Evolutionary conservation across 257 asterid species (phyloP).

Genomic region (Nicotiana tomentosiformis): DNA sequence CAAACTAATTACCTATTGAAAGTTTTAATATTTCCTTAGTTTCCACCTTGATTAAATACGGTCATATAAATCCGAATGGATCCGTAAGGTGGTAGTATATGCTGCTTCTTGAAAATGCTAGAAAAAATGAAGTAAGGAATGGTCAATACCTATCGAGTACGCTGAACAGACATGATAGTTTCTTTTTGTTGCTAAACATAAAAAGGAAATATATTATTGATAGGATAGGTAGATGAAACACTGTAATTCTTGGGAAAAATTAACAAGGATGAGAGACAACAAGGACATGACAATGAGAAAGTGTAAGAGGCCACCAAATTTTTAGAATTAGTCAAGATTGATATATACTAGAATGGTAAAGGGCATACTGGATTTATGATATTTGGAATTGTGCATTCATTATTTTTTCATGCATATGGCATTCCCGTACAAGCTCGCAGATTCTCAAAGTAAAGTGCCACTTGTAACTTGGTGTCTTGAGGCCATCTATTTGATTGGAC

Average conservation of each 20-base stretch:
- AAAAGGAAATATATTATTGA: no score
- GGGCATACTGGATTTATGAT: neutral
- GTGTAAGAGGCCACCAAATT: neutral
- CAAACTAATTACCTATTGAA: neutral
- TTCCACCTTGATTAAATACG: neutral
- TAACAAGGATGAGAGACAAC: neutral
- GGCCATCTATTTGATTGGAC: no score
- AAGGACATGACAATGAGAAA: neutral
- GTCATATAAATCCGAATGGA: neutral
- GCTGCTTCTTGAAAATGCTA: neutral
- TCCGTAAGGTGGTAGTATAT: neutral
- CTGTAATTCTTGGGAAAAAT: neutral
- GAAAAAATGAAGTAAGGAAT: neutral
- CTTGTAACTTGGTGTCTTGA: no score
- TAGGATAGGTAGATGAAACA: neutral
- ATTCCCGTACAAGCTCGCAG: neutral
- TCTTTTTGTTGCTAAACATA: no score
- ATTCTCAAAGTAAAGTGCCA: neutral
- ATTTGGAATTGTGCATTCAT: neutral
- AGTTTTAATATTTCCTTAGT: neutral
- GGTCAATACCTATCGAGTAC: neutral
- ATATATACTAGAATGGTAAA: neutral
- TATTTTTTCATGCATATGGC: neutral
- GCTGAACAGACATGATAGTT: neutral
- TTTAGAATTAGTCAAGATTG: neutral